Evolutionary conservation across 495 filamentous ascomycete species (phyloP), one percentile per base, ranked within the genome.

Genomic region (Baudoinia panamericana): DNA sequence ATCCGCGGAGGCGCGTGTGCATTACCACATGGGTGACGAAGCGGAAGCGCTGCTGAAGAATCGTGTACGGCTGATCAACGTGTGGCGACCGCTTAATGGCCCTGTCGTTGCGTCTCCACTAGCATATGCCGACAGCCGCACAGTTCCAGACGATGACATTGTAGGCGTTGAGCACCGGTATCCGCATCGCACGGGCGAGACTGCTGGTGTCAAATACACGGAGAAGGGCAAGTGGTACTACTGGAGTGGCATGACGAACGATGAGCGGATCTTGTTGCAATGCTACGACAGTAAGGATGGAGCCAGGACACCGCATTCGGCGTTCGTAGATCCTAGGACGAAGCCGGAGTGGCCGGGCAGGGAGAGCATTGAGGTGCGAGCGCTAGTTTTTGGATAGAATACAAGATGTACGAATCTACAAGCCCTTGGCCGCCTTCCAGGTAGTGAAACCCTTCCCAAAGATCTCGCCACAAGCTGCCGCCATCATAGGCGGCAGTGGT

Each of bases 321-420:
- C 84, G 19, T 94, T 94, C 66, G 63, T 63, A 39, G 78, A 93
- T 61, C 74, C 75, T 21, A 50, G 51, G 43, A 81, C 76, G 12
- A 66, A 69, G 20, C 59, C 65, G 22, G 78, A 69, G 18, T 59
- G 55, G 37, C 43, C 52, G 20, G 55, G 53, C 10, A 50, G 63
- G 55, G 81, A 90, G 69, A 92, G 84, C 57, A 88, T 94, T 59
- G 84, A 92, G 59, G 80, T 93, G 13, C 67, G 83, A 55, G 79
- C 84, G 13, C 65, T 93, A 59, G 76, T 93, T 9, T 87, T 92
- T 70, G 83, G 83, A 0, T 82, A 27, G 30, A 4, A 33, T 11
- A 6, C 30, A 33, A 7, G 30, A 9, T 33, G 7, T 33, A n/a
- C n/a, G n/a, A n/a, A n/a, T n/a, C n/a, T n/a, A n/a, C n/a, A n/a